A percentile compares a stretch with the other conserved stretches of the same genome.
Conservation (phyloP, 441 rosid species). For the Populus hybrid region DNA sequence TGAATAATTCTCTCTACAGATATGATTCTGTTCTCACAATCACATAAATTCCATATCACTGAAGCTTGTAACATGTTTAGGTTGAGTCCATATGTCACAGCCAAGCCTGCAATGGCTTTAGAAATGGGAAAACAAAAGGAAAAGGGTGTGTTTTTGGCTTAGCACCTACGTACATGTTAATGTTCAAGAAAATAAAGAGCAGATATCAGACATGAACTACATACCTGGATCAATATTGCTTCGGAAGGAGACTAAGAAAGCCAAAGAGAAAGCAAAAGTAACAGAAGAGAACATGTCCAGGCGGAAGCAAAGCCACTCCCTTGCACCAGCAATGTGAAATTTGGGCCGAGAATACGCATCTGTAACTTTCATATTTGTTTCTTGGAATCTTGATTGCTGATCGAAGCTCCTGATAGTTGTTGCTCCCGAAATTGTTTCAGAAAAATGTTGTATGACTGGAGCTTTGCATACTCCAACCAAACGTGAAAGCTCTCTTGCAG, state of each 20-base stretch:
- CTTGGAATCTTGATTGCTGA: slow-evolving; percentile 56
- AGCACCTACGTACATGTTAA: background rate
- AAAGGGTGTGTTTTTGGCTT: background rate
- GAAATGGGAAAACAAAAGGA: slow-evolving; percentile 3
- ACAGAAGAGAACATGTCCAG: slow-evolving; percentile 65
- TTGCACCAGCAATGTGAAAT: slow-evolving; percentile 67
- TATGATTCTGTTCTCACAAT: slow-evolving; percentile 72
- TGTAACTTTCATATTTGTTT: slow-evolving; percentile 26
- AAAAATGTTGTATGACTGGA: slow-evolving; percentile 76
- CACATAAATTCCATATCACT: slow-evolving; percentile 63
- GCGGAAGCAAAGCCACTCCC: slow-evolving; percentile 87
- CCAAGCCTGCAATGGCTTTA: slow-evolving; percentile 77
- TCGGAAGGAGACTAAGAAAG: slow-evolving; percentile 63
- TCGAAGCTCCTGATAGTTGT: slow-evolving; percentile 81
- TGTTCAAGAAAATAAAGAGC: background rate
- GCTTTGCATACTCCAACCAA: slow-evolving; percentile 33
- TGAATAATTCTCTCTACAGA: slow-evolving; percentile 91
- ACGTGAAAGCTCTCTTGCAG: slow-evolving; percentile 68
- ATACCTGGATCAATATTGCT: slow-evolving; percentile 77
- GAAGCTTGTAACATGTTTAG: slow-evolving; percentile 65
- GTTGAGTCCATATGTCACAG: slow-evolving; percentile 80
- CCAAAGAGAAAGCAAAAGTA: slow-evolving; percentile 66
- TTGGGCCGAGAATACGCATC: slow-evolving; percentile 72
- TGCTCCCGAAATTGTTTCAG: slow-evolving; percentile 75
- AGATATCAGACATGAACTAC: slow-evolving; percentile 4